phyloP scores from a whole-genome alignment of 2,329 filamentous ascomycete species.

The Fusarium continuum region DNA sequence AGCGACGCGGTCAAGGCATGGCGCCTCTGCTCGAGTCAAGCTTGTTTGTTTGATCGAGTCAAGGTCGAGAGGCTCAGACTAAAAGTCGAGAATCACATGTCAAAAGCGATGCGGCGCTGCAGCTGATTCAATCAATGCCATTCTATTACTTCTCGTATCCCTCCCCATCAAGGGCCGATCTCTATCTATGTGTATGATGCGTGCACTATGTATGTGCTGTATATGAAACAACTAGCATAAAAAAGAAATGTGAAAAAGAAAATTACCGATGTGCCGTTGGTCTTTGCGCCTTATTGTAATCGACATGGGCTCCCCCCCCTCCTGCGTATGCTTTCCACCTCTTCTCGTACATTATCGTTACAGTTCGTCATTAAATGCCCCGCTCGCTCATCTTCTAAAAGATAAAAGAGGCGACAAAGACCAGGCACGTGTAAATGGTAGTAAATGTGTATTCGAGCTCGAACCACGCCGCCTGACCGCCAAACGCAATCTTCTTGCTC shows the following conservation, averaged over 20 bases:
- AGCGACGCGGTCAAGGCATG: conserved; percentile 3
- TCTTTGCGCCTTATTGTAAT: conserved; percentile 2
- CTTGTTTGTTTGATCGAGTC: conserved; percentile 16
- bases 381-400: conserved; percentile 11
- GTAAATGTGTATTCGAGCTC: conserved; percentile 63
- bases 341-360: conserved; percentile 37
- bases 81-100: no score
- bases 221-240: not conserved
- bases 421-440: conserved; percentile 58
- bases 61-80: no score
- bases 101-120: no score
- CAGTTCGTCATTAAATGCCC: conserved; percentile 34
- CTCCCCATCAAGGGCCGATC: not conserved
- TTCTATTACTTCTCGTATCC: conserved; percentile 18
- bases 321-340: not conserved
- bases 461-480: conserved; percentile 63
- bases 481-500: conserved; percentile 65
- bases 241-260: not conserved
- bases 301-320: conserved; percentile 9
- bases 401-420: conserved; percentile 58
- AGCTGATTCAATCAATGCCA: no score
- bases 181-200: conserved; percentile 20
- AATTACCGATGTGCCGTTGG: not conserved
- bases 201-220: conserved; percentile 12
- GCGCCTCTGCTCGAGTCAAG: conserved; percentile 23